Percentiles rank a stretch among this genome's conserved stretches.
Evolutionary conservation across 306 rosid genomes (phyloP).

Genomic region (Amphicarpaea edgeworthii): DNA sequence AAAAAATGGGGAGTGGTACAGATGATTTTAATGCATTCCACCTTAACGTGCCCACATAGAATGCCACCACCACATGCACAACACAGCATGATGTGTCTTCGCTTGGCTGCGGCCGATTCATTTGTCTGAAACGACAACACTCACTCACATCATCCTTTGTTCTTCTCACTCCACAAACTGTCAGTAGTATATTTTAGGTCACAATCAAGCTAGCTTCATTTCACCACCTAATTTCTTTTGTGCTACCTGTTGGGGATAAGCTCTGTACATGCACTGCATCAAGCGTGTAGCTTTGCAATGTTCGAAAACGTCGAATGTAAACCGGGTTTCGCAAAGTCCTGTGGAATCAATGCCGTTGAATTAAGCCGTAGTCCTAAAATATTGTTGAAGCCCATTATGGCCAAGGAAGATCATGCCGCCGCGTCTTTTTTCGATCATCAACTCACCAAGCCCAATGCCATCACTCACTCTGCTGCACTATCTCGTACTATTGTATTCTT

Average conservation of each 20-base stretch:
- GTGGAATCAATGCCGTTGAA: conserved; percentile 55
- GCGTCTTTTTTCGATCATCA: conserved; percentile 23
- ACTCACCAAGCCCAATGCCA: conserved; percentile 40
- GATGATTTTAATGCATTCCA: too few relatives aligned
- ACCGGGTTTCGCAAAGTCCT: conserved; percentile 46
- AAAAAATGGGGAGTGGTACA: too few relatives aligned
- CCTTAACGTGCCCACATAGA: conserved; percentile 17
- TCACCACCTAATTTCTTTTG: background rate
- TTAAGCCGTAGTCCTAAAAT: conserved; percentile 36
- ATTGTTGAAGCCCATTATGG: conserved; percentile 55
- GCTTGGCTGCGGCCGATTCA: too few relatives aligned
- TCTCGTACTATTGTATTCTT: conserved; percentile 50
- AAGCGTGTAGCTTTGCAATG: conserved; percentile 33
- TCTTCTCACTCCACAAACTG: too few relatives aligned
- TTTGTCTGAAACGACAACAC: too few relatives aligned
- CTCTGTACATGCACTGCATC: conserved; percentile 32
- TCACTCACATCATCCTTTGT: too few relatives aligned
- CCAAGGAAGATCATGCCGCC: conserved; percentile 43
- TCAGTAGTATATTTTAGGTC: background rate
- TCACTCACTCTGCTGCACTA: conserved; percentile 39
- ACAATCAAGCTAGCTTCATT: background rate
- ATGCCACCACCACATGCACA: background rate
- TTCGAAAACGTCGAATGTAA: conserved; percentile 48
- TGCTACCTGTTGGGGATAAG: conserved; percentile 47
- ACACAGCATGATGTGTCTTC: background rate